Evolutionary conservation across 2,329 filamentous ascomycete species (phyloP), one percentile per base, ranked within the genome.

Genomic region (Talaromyces sp.): DNA sequence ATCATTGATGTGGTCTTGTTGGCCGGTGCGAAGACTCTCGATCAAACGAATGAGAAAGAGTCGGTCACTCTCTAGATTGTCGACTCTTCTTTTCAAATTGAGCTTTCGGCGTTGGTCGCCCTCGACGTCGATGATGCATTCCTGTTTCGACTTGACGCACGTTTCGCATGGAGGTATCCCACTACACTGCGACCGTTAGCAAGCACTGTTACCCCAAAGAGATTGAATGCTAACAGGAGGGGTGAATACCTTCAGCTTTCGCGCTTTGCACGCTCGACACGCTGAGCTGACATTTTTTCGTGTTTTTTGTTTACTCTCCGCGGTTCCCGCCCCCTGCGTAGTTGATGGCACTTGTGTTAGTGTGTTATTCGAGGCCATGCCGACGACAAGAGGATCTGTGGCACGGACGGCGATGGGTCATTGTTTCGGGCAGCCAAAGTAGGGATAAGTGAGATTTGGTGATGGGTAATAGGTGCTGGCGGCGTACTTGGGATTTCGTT

Each of bases 41-140:
- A 65, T 24, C 24, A 65, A 31, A n/a, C 39, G 59, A 16, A 59
- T 13, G 19, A 65, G 35, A n/a, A 62, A 16, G 9, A 27, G 41
- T 27, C 64, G 59, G 59, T 65, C 64, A 47, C 27, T 57, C 24
- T 65, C 64, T 3, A 65, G 43, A 19, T 43, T 56, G 35, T 65
- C 64, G 41, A 65, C 56, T 31, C 59, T 62, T 59, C 59, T 62
- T 31, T 65, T 65, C 64, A 65, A 16, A 43, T 65, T 65, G 50
- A 65, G 52, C 31, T 65, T 65, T 5, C 64, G 64, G n/a, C 64
- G 64, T 54, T 65, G 64, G 59, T 65, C 64, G 14, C 64, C 43
- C 37, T 65, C 52, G 52, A 54, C 43, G 54, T 65, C 64, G 59
- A 65, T 62, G n/a, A 65, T 54, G 33, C 64, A 65, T 58, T 65